Evolutionary conservation across 2,329 filamentous ascomycete species (phyloP).

Genomic region (Lecanosticta acicola): DNA sequence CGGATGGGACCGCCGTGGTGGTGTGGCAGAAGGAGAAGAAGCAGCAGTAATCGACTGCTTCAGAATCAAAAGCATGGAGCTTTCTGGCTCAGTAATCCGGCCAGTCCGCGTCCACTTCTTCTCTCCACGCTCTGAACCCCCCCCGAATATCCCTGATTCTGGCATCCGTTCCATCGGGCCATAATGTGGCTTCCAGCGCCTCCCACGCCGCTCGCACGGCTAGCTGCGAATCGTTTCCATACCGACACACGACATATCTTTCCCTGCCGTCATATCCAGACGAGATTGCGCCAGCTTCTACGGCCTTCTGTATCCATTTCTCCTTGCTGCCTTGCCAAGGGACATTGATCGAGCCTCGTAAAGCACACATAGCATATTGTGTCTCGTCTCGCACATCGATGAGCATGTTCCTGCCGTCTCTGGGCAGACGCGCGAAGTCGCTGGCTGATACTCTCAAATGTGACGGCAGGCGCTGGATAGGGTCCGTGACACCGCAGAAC

Average conservation of each 20-base stretch:
- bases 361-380: slow-evolving; percentile 73
- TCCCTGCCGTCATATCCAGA: slow-evolving; percentile 39
- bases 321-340: slow-evolving; percentile 55
- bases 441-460: slow-evolving; percentile 63
- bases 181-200: slow-evolving; percentile 44
- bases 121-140: slow-evolving; percentile 67
- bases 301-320: slow-evolving; percentile 28
- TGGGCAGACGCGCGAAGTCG: slow-evolving; percentile 48
- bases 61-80: no score
- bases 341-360: slow-evolving; percentile 71
- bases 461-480: slow-evolving; percentile 52
- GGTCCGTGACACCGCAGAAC: slow-evolving; percentile 66
- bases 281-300: slow-evolving; percentile 13
- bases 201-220: slow-evolving; percentile 61
- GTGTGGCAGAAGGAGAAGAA: slow-evolving; percentile 4
- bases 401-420: slow-evolving; percentile 49
- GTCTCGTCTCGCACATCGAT: slow-evolving; percentile 81
- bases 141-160: slow-evolving; percentile 67
- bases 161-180: slow-evolving; percentile 41
- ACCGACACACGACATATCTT: slow-evolving; percentile 59
- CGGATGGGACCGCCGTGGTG: slow-evolving; percentile 3
- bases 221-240: slow-evolving; percentile 74
- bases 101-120: slow-evolving; percentile 56
- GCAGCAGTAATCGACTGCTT: no score
- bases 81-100: slow-evolving; percentile 55